These are phyloP conservation scores for Decorospora gaudefroyi DNA, from an alignment of 2,329 filamentous ascomycete species.

Conservation along the genomic window DNA sequence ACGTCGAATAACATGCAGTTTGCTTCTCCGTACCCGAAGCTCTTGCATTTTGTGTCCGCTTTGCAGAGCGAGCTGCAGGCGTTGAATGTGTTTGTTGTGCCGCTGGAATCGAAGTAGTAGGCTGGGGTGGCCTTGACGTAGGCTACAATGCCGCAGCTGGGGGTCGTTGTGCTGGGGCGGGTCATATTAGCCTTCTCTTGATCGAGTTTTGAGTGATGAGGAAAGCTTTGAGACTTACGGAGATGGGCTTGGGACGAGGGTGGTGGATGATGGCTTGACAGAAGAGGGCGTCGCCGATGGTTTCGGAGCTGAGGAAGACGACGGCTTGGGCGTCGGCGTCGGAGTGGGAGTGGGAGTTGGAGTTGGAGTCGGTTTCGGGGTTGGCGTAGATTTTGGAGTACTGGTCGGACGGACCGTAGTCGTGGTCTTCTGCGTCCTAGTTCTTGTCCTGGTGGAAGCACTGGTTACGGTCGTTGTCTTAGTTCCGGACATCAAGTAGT, in stretches of 20 bases:
- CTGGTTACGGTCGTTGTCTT: constrained; percentile 30
- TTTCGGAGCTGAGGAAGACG: constrained; percentile 12
- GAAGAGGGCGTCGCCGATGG: constrained; percentile 17
- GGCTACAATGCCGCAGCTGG: constrained; percentile 37
- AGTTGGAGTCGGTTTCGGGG: constrained; percentile 14
- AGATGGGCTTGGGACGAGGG: constrained; percentile 21
- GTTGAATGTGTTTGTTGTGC: constrained; percentile 40
- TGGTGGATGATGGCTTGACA: constrained; percentile 20
- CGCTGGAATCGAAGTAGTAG: constrained; percentile 43
- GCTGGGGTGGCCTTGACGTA: constrained; percentile 40
- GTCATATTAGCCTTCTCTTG: constrained; percentile 8
- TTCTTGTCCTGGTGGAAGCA: constrained; percentile 27
- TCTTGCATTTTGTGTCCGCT: constrained; percentile 39
- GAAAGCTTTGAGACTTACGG: constrained; percentile 28
- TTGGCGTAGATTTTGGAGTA: constrained; percentile 10
- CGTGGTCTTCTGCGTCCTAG: constrained; percentile 27
- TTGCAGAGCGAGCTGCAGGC: constrained; percentile 40
- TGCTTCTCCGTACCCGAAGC: constrained; percentile 41
- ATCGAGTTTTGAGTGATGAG: background rate
- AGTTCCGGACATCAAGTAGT: constrained; percentile 34
- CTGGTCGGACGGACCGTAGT: constrained; percentile 30
- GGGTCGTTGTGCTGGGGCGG: constrained; percentile 21
- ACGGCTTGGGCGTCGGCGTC: constrained; percentile 16
- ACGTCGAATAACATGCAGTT: constrained; percentile 45
- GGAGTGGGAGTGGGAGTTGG: constrained; percentile 23